Evolutionary conservation across 164 flowering plant genomes (phyloP).

Genomic region (Protea cynaroides): DNA sequence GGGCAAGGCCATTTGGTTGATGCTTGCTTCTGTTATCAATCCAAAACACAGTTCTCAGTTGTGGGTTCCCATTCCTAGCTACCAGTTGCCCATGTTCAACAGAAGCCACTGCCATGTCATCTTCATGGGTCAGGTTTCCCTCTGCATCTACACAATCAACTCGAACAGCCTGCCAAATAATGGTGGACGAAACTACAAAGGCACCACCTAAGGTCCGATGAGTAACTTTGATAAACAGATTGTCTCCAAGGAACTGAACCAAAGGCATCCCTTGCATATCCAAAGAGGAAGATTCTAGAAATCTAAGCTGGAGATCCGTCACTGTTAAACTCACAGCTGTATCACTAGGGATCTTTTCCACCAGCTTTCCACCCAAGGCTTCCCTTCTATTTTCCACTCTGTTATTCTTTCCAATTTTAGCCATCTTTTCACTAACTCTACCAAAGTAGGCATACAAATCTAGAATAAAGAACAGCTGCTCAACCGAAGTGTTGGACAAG

Average conservation of each 20-base stretch:
- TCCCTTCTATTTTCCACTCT: constrained; percentile 20
- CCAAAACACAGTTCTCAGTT: constrained; percentile 85
- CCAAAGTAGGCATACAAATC: constrained; percentile 83
- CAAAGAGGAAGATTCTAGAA: constrained; percentile 56
- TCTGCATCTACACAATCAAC: constrained; percentile 74
- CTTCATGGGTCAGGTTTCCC: constrained; percentile 27
- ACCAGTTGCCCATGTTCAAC: constrained; percentile 25
- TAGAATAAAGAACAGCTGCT: constrained; percentile 84
- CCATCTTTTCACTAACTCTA: constrained; percentile 65
- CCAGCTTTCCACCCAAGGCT: constrained; percentile 31
- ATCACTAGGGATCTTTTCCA: constrained; percentile 88
- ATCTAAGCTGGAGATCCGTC: constrained; percentile 63
- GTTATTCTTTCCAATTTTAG: constrained; percentile 45
- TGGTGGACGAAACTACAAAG: constrained; percentile 64
- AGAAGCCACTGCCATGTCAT: constrained; percentile 15
- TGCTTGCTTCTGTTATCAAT: constrained; percentile 41
- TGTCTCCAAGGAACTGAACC: constrained; percentile 71
- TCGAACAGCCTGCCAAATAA: constrained; percentile 69
- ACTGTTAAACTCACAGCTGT: constrained; percentile 74
- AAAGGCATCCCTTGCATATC: constrained; percentile 60
- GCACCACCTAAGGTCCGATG: constrained; percentile 97
- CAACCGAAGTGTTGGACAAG: constrained; percentile 81
- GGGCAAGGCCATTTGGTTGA: constrained; percentile 16
- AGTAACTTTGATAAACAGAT: constrained; percentile 56
- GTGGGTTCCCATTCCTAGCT: constrained; percentile 45